Evolutionary conservation across 2,329 filamentous ascomycete genomes (phyloP).

Genomic region (Cladophialophora psammophila): DNA sequence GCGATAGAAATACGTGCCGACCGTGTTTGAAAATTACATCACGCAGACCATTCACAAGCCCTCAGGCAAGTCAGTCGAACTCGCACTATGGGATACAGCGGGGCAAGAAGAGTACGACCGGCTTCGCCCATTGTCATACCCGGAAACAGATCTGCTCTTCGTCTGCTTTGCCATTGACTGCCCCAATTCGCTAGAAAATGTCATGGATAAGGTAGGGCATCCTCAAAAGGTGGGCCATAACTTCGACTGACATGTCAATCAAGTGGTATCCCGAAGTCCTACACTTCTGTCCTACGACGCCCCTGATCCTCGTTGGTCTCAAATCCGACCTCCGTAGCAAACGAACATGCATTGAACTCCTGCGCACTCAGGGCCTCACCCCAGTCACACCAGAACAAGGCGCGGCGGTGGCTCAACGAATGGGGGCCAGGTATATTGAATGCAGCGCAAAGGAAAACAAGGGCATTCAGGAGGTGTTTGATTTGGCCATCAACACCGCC

Average conservation of each 20-base stretch:
- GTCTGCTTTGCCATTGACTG: slow-evolving; percentile 99
- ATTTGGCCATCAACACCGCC: slow-evolving; percentile 86
- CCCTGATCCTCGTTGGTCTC: slow-evolving; percentile 91
- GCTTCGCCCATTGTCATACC: slow-evolving; percentile 92
- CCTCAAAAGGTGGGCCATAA: background rate
- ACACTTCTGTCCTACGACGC: slow-evolving; percentile 97
- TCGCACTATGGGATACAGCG: slow-evolving; percentile 97
- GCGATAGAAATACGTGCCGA: slow-evolving; percentile 95
- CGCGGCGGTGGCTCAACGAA: slow-evolving; percentile 84
- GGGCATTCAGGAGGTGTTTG: slow-evolving; percentile 96
- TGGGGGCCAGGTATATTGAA: slow-evolving; percentile 96
- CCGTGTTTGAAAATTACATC: slow-evolving; percentile 99
- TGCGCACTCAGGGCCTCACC: slow-evolving; percentile 96
- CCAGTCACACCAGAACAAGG: slow-evolving; percentile 94
- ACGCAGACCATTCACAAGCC: slow-evolving; percentile 89
- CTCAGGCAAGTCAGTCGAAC: slow-evolving; percentile 91
- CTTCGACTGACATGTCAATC: slow-evolving; percentile 27
- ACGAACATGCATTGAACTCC: slow-evolving; percentile 95
- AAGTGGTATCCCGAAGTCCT: slow-evolving; percentile 99
- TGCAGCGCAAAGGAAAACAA: slow-evolving; percentile 98
- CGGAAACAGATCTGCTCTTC: slow-evolving; percentile 96
- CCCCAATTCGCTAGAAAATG: slow-evolving; percentile 96
- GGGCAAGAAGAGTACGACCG: slow-evolving; percentile 99
- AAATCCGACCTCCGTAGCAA: slow-evolving; percentile 97
- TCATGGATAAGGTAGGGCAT: slow-evolving; percentile 88